Conservation (phyloP, 139 green algal species). For the Eudorina sp. region DNA sequence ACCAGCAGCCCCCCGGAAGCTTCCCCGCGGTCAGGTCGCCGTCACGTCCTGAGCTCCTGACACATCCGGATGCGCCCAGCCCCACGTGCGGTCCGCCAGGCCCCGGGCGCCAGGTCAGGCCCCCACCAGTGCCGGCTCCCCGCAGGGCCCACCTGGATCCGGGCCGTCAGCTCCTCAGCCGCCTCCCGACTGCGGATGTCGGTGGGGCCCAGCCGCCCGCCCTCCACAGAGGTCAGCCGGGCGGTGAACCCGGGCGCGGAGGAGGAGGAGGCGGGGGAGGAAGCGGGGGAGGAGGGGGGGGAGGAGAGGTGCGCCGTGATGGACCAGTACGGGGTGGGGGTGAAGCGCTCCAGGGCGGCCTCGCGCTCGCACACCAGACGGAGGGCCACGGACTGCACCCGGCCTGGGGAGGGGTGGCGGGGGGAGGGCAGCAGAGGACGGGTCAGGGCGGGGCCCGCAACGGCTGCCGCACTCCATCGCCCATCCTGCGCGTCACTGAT, state of each 20-base stretch:
- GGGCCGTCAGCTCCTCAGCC: conserved; percentile 54
- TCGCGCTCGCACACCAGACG: conserved; percentile 90
- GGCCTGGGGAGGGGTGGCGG: conserved; percentile 43
- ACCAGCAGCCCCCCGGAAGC: too few species aligned
- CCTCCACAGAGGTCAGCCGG: conserved; percentile 63
- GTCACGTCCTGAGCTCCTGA: too few species aligned
- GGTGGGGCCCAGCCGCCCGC: conserved; percentile 57
- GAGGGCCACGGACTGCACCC: conserved; percentile 91
- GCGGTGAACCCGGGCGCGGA: not conserved
- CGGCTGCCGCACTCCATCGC: too few species aligned
- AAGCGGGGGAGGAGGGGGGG: not conserved
- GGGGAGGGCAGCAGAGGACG: not conserved
- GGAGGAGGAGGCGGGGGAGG: not conserved
- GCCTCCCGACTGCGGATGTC: conserved; percentile 54
- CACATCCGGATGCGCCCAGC: too few species aligned
- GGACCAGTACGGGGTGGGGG: conserved; percentile 76
- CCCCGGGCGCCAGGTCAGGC: too few species aligned
- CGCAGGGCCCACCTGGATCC: conserved; percentile 55
- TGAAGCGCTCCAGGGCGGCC: conserved; percentile 77
- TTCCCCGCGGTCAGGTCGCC: too few species aligned
- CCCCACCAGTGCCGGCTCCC: too few species aligned
- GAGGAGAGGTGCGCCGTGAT: conserved; percentile 55
- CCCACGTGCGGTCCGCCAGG: too few species aligned
- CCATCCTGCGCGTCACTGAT: too few species aligned
- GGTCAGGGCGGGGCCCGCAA: not conserved